Evolutionary conservation across 352 stramenopile genomes (phyloP), one percentile per base, ranked within the genome.

Genomic region (Pythium pyrilobum): DNA sequence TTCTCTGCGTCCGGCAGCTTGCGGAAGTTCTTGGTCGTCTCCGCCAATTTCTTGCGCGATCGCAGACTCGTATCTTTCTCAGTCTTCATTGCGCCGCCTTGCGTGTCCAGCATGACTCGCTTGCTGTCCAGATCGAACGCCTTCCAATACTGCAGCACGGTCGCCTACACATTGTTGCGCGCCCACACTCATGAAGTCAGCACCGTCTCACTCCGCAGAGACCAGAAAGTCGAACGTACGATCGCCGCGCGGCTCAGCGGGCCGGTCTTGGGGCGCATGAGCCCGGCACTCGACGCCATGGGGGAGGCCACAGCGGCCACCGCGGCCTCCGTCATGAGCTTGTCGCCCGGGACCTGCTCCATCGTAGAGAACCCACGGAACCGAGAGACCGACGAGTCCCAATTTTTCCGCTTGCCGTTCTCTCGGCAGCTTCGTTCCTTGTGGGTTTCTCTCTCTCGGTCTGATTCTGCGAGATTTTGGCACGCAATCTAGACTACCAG

Each of bases 81-180:
- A 10, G 70, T 89, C 66, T 89, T 88, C 77, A 94, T 94, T 24
- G 77, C 61, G 18, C 67, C 75, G 27, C 83, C 81, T 51, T 94
- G 83, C 10, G 79, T 79, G 53, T 92, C 83, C 45, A 94, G 51
- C 52, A 74, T 56, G 38, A 89, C 70, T 23, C 83, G 83, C 67
- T 94, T 94, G 58, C 81, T 94, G 60, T 94, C 83, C 18, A 94
- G 72, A 66, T 94, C 83, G 29, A 94, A 94, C 13, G 77, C 74
- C 51, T 89, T 89, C 83, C 81, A 94, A 66, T 89, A 94, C 64
- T 89, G 71, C 23, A 89, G 56, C 57, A 94, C 83, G 0, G 83
- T 74, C 18, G 36, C 52, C 72, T 82, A 42, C 13, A 18, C 12
- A 48, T 43, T n/a, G n/a, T n/a, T n/a, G n/a, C n/a, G n/a, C n/a